Base-by-base conservation (phyloP, 2,329 filamentous ascomycete genomes). In the Tothia fuscella region DNA sequence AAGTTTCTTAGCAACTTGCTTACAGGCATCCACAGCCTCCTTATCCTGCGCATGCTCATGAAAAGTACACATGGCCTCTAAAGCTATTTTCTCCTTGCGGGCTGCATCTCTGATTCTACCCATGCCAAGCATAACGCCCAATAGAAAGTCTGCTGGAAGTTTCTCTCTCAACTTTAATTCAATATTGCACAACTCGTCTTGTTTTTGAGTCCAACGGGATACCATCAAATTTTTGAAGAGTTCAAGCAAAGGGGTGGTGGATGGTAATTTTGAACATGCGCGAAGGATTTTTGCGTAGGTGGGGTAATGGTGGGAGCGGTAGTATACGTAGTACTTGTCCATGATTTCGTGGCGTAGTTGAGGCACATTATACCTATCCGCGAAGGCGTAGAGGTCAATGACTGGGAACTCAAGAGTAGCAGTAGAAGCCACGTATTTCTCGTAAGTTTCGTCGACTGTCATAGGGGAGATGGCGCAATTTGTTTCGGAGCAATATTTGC, bases 311-410 rank as follows among this genome's bases (percentile, higher is more conserved):
- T 29, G 26, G 26, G n/a, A 29, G 26, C 9, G 9, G 9, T 29
- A n/a, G n/a, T n/a, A 5, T 7, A 13, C 21, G 28, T 10, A 26
- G n/a, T n/a, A 1, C 12, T 37, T 24, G 14, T 31, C 13, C 5
- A 39, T 39, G 13, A 39, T 9, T 4, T 29, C 6, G 12, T 39
- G 25, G 4, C 37, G 25, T 5, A 39, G 37, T 20, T 13, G n/a
- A 6, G 37, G 37, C 4, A 39, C 37, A 16, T 39, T 26, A 16
- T 19, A 39, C 1, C 28, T 24, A 13, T 39, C 37, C 14, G 37
- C 37, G 19, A 39, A 30, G 2, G 30, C 24, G 13, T 39, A 39
- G 3, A 39, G 16, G 21, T 13, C 22, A 13, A 25, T 2, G 5
- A 6, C 13, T 4, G 34, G 19, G 5, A 37, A 20, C 16, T n/a